These are phyloP conservation scores for Misopates orontium DNA, from an alignment of 257 asterid species.

Conservation along the genomic window DNA sequence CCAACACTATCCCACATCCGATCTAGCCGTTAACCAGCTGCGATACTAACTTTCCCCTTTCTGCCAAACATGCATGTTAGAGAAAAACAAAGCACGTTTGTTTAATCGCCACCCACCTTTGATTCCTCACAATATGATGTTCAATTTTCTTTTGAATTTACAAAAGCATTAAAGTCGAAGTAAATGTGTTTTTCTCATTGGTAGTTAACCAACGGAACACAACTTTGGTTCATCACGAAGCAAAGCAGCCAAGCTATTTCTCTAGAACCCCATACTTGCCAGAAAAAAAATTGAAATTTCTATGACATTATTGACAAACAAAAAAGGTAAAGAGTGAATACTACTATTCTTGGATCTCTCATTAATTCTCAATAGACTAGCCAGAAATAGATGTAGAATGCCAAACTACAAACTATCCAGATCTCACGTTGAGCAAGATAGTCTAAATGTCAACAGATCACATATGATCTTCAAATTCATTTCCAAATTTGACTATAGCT, in stretches of 20 bases:
- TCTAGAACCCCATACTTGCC: slow-evolving; percentile 4
- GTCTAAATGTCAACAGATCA: slow-evolving; percentile 7
- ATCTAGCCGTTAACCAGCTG: background rate
- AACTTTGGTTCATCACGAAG: background rate
- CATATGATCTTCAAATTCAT: slow-evolving; percentile 12
- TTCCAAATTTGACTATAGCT: background rate
- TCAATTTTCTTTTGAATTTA: background rate
- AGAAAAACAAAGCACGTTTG: background rate
- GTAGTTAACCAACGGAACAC: background rate
- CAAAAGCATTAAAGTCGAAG: slow-evolving; percentile 4
- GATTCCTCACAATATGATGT: slow-evolving; percentile 10
- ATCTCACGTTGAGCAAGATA: background rate
- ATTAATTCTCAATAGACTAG: background rate
- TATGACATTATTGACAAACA: background rate
- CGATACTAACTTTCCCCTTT: background rate
- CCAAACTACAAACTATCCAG: slow-evolving; percentile 10
- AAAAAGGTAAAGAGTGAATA: background rate
- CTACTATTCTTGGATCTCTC: slow-evolving; percentile 5
- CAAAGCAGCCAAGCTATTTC: background rate
- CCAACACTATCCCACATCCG: background rate
- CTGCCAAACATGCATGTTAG: background rate
- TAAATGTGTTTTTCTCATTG: slow-evolving; percentile 6
- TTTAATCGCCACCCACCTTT: slow-evolving; percentile 2
- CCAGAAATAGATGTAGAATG: slow-evolving; percentile 20
- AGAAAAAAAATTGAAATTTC: slow-evolving; percentile 8